These are phyloP conservation scores for Penicillium griseofulvum DNA, from an alignment of 2,329 filamentous ascomycete species.

Conservation along the genomic window DNA sequence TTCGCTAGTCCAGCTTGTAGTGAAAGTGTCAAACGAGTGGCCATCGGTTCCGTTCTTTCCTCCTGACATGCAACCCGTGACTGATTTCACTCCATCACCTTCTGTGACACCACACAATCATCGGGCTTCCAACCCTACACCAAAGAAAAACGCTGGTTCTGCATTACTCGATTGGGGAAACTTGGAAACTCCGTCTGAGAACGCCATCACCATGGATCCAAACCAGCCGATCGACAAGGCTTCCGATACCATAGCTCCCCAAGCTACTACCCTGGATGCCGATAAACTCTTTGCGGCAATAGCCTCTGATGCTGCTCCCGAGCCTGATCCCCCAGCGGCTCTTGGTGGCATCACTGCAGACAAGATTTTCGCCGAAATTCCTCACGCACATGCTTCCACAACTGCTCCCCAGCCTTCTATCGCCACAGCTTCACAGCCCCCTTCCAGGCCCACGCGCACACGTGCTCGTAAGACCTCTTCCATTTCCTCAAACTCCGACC, in stretches of 20 bases:
- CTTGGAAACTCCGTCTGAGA: neutral
- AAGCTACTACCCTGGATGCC: neutral
- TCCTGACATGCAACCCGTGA: constrained; percentile 30
- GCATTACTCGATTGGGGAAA: neutral
- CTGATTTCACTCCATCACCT: neutral
- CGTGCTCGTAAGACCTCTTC: constrained; percentile 1
- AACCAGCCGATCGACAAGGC: neutral
- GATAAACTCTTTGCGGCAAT: neutral
- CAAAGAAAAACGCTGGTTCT: neutral
- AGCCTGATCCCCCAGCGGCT: neutral
- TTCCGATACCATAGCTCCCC: neutral
- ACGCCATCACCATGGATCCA: neutral
- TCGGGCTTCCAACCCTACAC: neutral
- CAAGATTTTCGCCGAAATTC: neutral
- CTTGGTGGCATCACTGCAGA: neutral
- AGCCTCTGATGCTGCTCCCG: neutral
- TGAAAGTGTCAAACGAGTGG: constrained; percentile 60
- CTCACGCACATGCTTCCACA: neutral
- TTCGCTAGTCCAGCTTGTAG: constrained; percentile 63
- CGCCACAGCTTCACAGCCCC: neutral
- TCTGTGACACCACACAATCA: neutral
- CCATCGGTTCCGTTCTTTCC: constrained; percentile 67
- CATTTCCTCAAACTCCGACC: constrained; percentile 1
- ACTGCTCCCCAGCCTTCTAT: neutral
- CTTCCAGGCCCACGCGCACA: neutral